Base-by-base conservation (phyloP, 495 filamentous ascomycete genomes). In the Chaetomium fimeti region DNA sequence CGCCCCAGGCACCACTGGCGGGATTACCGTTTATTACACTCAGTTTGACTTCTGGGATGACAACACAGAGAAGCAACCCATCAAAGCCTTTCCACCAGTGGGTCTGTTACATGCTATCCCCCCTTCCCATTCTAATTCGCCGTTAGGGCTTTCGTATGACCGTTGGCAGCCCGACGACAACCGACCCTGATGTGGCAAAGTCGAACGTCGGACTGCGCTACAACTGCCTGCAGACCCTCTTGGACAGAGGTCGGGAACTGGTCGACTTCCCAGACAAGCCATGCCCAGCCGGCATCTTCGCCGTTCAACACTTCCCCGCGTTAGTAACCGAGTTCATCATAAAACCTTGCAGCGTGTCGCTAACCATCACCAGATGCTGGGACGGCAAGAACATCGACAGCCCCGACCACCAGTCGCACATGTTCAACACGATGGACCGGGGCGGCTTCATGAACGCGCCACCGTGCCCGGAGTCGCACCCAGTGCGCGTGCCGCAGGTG, bases 11-110 rank as follows among this genome's bases (percentile, higher is more conserved):
- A 38, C 42, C 22, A 75, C 75, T 32, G 77, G 69, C 25, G 77
- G 77, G 5, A 72, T 78, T 61, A 77, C 75, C 3, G 68, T 79
- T n/a, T 79, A 79, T 66, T 79, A 79, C 64, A 76, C 73, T 1
- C 32, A 36, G 8, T 36, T 36, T 36, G 32, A 36, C 32, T 36
- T 36, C 32, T 36, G 7, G 6, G 32, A 36, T 11, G 32, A 36
- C 32, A 36, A 36, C 8, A 36, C 32, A 5, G 1, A 36, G 32
- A 36, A 36, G 32, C 32, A 36, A 11, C 32, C 32, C 32, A 36
- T 36, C 32, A 36, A 36, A 36, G 32, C 32, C 32, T 36, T 36
- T 11, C 32, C 32, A 36, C 32, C 32, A 5, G 32, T 36, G 8
- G 8, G 32, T 36, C 8, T 11, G 8, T 11, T 36, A 36, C 32